These are phyloP conservation scores for Debaryomyces udenii DNA, from an alignment of 1,139 yeast genomes.

Conservation along the genomic window DNA sequence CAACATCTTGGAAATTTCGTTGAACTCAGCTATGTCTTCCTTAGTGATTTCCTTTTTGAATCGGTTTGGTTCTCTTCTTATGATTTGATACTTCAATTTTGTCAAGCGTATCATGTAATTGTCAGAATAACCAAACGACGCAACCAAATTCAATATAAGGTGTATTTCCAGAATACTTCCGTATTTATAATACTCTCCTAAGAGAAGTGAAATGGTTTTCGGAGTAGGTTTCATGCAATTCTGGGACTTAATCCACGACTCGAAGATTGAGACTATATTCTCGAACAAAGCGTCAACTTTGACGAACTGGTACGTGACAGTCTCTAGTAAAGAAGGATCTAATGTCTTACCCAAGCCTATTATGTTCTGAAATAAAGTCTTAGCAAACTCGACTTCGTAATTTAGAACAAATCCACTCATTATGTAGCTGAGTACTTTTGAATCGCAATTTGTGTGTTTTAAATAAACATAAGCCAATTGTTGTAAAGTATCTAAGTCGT, in stretches of 20 bases:
- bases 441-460: constrained; percentile 21
- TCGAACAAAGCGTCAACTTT: constrained; percentile 38
- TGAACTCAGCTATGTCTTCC: constrained; percentile 29
- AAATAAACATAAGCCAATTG: constrained; percentile 24
- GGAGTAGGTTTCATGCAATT: constrained; percentile 30
- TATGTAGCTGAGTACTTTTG: constrained; percentile 32
- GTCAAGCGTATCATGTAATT: constrained; percentile 29
- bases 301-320: constrained; percentile 29
- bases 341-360: constrained; percentile 23
- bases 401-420: constrained; percentile 34
- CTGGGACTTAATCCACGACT: constrained; percentile 32
- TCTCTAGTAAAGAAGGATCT: constrained; percentile 31
- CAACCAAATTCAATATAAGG: constrained; percentile 25
- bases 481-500: constrained; percentile 28
- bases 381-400: constrained; percentile 38
- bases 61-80: constrained; percentile 28
- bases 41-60: constrained; percentile 28
- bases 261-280: constrained; percentile 27
- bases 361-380: constrained; percentile 25
- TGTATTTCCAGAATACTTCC: constrained; percentile 34
- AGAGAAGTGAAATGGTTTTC: constrained; percentile 28
- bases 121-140: constrained; percentile 22
- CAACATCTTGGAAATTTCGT: constrained; percentile 21
- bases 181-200: constrained; percentile 33
- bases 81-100: constrained; percentile 29